Evolutionary conservation across 805 yeast species (phyloP).

Genomic region (Debaryomyces prosopidis): DNA sequence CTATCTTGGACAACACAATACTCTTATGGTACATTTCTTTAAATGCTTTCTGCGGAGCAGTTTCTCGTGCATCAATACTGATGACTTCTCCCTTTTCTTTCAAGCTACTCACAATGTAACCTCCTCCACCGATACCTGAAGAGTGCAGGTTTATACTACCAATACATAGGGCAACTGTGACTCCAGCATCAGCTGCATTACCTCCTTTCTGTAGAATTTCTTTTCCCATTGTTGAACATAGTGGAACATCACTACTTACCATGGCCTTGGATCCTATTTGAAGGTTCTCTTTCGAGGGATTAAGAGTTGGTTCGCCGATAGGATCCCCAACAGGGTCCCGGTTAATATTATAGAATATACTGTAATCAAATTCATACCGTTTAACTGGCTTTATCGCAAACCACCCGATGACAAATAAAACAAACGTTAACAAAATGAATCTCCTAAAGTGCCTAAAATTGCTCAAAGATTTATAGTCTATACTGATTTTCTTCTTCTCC

Average conservation of each 20-base stretch:
- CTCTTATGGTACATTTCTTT: slow-evolving; percentile 62
- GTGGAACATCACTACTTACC: slow-evolving; percentile 65
- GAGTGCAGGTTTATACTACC: slow-evolving; percentile 82
- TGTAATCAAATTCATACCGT: not conserved
- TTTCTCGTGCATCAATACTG: slow-evolving; percentile 83
- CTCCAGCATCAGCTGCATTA: slow-evolving; percentile 91
- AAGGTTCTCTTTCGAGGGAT: slow-evolving; percentile 40
- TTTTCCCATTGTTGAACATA: slow-evolving; percentile 64
- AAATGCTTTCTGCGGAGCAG: slow-evolving; percentile 68
- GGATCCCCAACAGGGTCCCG: slow-evolving; percentile 18
- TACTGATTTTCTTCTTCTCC: too few species aligned
- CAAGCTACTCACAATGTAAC: slow-evolving; percentile 51
- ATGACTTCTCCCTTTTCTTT: slow-evolving; percentile 44
- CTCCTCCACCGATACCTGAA: slow-evolving; percentile 95
- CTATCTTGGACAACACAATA: slow-evolving; percentile 57
- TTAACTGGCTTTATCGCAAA: not conserved
- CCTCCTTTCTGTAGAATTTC: slow-evolving; percentile 59
- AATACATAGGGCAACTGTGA: slow-evolving; percentile 83
- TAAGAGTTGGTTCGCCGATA: slow-evolving; percentile 39
- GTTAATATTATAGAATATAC: not conserved
- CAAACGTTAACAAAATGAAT: not conserved
- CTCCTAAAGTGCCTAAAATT: not conserved
- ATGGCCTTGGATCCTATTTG: slow-evolving; percentile 52
- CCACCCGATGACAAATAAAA: not conserved
- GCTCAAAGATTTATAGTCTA: too few species aligned